phyloP scores from a whole-genome alignment of 495 filamentous ascomycete species.

The Neurospora tetrasperma region DNA sequence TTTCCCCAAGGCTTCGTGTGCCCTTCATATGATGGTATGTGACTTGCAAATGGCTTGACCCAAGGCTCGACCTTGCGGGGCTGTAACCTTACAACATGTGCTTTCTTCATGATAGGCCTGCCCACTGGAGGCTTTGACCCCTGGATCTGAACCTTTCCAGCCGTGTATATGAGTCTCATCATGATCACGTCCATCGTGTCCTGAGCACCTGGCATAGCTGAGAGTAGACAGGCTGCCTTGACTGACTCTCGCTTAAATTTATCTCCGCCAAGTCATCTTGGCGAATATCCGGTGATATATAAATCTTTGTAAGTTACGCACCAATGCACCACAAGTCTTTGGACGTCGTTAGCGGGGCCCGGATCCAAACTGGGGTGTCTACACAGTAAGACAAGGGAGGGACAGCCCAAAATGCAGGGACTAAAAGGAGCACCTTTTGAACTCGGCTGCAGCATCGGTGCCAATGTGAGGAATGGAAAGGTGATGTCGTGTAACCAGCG shows the following conservation, averaged over 20 bases:
- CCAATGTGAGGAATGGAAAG: neutral
- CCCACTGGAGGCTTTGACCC: neutral
- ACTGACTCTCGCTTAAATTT: neutral
- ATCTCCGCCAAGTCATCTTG: neutral
- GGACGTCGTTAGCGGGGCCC: neutral
- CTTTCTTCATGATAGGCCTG: neutral
- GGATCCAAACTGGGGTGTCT: neutral
- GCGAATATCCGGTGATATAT: neutral
- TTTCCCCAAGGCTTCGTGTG: neutral
- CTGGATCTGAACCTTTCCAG: neutral
- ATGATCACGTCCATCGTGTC: neutral
- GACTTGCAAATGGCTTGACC: neutral
- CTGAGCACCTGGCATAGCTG: neutral
- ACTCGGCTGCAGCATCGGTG: constrained; percentile 1
- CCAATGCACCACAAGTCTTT: neutral
- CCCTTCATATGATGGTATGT: neutral
- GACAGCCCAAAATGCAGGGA: neutral
- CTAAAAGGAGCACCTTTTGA: neutral
- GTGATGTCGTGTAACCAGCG: constrained; percentile 7
- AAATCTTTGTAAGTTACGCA: neutral
- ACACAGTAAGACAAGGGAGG: neutral
- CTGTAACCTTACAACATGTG: neutral
- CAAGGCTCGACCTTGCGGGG: neutral
- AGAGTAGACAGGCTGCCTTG: neutral
- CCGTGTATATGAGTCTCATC: neutral